Base-by-base conservation (phyloP, 441 rosid species). In the Jatropha multifida region DNA sequence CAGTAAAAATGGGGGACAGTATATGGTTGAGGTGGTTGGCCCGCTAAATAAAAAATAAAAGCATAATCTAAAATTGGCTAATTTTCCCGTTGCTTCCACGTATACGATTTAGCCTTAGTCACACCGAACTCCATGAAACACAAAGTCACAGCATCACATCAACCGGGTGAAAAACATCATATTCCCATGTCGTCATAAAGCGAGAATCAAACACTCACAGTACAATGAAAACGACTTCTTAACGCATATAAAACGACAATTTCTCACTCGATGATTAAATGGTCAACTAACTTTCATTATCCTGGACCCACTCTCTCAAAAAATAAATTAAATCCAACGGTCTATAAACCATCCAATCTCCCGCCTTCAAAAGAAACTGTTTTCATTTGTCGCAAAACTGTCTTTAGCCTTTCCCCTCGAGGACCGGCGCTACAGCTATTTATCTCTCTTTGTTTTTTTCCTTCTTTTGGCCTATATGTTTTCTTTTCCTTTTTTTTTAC, bases 231-330 rank as follows among this genome's bases (percentile, higher is more conserved):
- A 85, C 85, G 87, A 79, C 81, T 61, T 38, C 70, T 26, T 20
- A 71, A 61, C 77, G 74, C 73, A 42, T 68, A 15, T 62, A 68
- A 78, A 78, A 85, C 84, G 84, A 80, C 80, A 80, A 56, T 4
- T 13, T 41, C 55, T 38, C 52, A 17, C 18, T 32, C 32, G 32
- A 32, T 32, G 32, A 32, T 32, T 32, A 32, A 8, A 61, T 23
- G 49, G 84, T 82, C 82, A 63, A 68, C 76, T 5, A 41, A 76
- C 49, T 23, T 38, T 80, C 78, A 8, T 56, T 41, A 14, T 76
- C 75, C 38, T 4, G 11, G 78, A 59, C 69, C 84, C 56, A 15
- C 5, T 6, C 56, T 1, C 51, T 11, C 32, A 32, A 1, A 32
- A 46, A 46, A 8, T 54, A 0, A 15, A 17, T 6, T 14, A 37